Percentiles rank a stretch among this genome's conserved stretches.
Evolutionary conservation across 2,329 filamentous ascomycete species (phyloP).

Genomic region (Coniella vitis): DNA sequence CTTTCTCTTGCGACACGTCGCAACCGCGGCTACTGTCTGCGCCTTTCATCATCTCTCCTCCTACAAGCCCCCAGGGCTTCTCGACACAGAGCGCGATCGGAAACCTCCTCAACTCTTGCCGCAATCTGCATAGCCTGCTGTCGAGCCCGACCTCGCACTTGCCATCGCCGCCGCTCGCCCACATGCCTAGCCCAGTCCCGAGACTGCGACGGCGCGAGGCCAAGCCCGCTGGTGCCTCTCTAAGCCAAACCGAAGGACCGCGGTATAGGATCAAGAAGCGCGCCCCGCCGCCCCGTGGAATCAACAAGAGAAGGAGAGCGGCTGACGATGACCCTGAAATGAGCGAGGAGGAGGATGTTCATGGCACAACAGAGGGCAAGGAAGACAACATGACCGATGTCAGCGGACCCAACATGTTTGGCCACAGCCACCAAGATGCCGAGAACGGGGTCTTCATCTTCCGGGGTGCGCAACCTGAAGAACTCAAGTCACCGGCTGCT

Average conservation of each 20-base stretch:
- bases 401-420: conserved; percentile 12
- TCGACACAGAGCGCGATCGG: conserved; percentile 40
- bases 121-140: conserved; percentile 54
- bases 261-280: conserved; percentile 43
- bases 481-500: conserved; percentile 19
- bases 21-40: conserved; percentile 40
- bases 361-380: conserved; percentile 19
- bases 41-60: conserved; percentile 52
- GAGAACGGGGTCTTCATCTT: conserved; percentile 7
- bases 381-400: conserved; percentile 16
- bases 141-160: conserved; percentile 31
- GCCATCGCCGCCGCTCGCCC: conserved; percentile 49
- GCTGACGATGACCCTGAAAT: conserved; percentile 40
- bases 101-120: conserved; percentile 53
- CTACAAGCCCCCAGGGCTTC: conserved; percentile 45
- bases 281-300: conserved; percentile 33
- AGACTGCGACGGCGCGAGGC: conserved; percentile 45
- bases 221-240: conserved; percentile 19
- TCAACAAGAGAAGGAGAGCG: conserved; percentile 47
- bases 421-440: conserved; percentile 5
- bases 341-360: conserved; percentile 26
- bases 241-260: conserved; percentile 22
- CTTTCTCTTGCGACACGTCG: conserved; percentile 51
- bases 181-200: conserved; percentile 39
- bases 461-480: conserved; percentile 15